Evolutionary conservation across 2,329 filamentous ascomycete species (phyloP).

Genomic region (Magnaporthiopsis rhizophila): DNA sequence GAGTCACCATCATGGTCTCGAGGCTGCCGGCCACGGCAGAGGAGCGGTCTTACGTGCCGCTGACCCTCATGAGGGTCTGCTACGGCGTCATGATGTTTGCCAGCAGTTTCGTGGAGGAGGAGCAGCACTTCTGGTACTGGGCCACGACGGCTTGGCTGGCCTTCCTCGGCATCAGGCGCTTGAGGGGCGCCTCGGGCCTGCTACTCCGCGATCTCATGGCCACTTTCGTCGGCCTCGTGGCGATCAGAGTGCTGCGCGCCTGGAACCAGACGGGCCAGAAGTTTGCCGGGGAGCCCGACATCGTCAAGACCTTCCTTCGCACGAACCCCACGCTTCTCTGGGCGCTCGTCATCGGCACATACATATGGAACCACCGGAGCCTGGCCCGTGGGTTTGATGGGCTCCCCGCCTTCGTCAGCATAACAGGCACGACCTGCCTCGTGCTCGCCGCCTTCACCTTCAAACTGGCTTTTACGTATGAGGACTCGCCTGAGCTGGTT

Average conservation of each 20-base stretch:
- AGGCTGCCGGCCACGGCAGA: conserved; percentile 13
- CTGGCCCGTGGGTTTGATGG: conserved; percentile 33
- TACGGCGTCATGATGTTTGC: conserved; percentile 95
- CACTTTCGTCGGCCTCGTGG: conserved; percentile 42
- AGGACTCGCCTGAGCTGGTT: conserved; percentile 81
- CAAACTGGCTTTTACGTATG: conserved; percentile 80
- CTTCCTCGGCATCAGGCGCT: conserved; percentile 40
- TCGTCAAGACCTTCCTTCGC: conserved; percentile 64
- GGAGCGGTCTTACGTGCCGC: conserved; percentile 25
- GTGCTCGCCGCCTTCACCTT: conserved; percentile 61
- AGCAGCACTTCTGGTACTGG: conserved; percentile 99
- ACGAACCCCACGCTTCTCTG: conserved; percentile 63
- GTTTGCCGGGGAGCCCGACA: conserved; percentile 81
- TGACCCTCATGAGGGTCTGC: conserved; percentile 44
- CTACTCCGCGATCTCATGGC: conserved; percentile 7
- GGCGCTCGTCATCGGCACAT: conserved; percentile 61
- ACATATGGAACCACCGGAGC: conserved; percentile 49
- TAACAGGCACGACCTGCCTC: conserved; percentile 33
- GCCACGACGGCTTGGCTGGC: conserved; percentile 61
- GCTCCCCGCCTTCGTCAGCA: conserved; percentile 32
- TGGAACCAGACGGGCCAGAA: conserved; percentile 99
- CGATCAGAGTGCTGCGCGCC: conserved; percentile 60
- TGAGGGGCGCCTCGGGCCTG: conserved; percentile 11
- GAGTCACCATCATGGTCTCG: conserved; percentile 32
- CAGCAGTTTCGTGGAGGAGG: conserved; percentile 95